Conservation (phyloP, 768 basidiomycete species). For the Hemileccinum rubropunctum region DNA sequence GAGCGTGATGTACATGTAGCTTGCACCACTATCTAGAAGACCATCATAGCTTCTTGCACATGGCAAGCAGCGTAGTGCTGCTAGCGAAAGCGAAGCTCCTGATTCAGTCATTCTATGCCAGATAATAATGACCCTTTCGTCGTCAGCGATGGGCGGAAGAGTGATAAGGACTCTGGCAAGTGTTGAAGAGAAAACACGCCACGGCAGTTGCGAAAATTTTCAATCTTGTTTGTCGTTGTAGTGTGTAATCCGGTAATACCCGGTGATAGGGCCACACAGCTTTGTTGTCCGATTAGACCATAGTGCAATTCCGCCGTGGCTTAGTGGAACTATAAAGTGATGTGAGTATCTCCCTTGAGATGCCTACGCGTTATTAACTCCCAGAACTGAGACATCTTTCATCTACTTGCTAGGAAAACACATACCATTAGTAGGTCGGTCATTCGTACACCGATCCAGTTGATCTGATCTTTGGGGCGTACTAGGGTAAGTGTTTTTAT, state of each 20-base stretch:
- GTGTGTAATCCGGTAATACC: conserved; percentile 13
- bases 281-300: no score
- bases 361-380: no score
- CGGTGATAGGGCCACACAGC: conserved; percentile 1
- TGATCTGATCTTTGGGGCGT: neutral
- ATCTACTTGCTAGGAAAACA: no score
- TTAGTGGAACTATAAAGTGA: no score
- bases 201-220: neutral
- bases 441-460: neutral
- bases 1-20: conserved; percentile 39
- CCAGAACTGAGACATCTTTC: no score
- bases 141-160: conserved; percentile 13
- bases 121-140: conserved; percentile 25
- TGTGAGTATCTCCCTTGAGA: no score
- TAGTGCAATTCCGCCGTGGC: no score
- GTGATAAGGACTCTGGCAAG: conserved; percentile 32
- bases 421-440: neutral
- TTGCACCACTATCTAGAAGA: conserved; percentile 76
- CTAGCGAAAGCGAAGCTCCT: conserved; percentile 70
- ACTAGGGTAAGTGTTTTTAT: neutral
- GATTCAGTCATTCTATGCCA: conserved; percentile 45
- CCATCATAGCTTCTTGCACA: conserved; percentile 51
- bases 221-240: conserved; percentile 22
- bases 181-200: neutral
- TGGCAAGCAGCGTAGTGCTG: conserved; percentile 55